Percentiles rank a stretch among this genome's conserved stretches.
Conservation (phyloP, 768 basidiomycete species). For the Termitomyces sp. region DNA sequence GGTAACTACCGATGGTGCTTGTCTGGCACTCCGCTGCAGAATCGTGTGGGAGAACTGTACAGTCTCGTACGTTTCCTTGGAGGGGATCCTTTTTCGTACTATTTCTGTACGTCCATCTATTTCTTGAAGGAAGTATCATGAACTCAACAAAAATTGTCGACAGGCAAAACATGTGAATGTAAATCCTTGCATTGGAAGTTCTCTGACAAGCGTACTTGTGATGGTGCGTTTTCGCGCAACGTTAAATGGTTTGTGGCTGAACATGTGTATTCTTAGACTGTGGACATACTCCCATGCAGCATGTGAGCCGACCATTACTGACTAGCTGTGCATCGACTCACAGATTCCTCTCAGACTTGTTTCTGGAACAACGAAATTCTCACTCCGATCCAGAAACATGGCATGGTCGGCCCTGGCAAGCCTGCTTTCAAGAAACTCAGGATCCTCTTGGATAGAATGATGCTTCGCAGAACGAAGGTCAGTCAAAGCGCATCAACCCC, state of each 20-base stretch:
- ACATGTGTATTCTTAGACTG: constrained; percentile 49
- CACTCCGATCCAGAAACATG: constrained; percentile 92
- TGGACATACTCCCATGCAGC: constrained; percentile 83
- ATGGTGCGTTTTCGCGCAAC: constrained; percentile 48
- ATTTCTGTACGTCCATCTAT: constrained; percentile 65
- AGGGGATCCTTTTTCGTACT: constrained; percentile 89
- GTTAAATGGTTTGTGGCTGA: neutral
- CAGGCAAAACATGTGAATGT: constrained; percentile 89
- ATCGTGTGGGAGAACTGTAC: constrained; percentile 98
- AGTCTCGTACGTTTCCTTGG: constrained; percentile 90
- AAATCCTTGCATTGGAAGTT: constrained; percentile 97
- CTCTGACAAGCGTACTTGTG: constrained; percentile 76
- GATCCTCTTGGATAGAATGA: constrained; percentile 88
- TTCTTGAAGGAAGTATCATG: neutral
- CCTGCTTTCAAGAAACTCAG: constrained; percentile 90
- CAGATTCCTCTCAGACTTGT: constrained; percentile 58
- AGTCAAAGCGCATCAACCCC: neutral
- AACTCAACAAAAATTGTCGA: neutral
- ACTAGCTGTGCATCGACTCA: constrained; percentile 9
- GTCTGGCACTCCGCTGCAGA: constrained; percentile 94
- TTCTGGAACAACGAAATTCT: constrained; percentile 98
- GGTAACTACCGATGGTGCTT: constrained; percentile 90
- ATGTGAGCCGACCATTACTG: constrained; percentile 42
- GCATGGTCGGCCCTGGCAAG: constrained; percentile 76
- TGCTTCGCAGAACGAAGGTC: constrained; percentile 90